Evolutionary conservation across 306 rosid species (phyloP).

Genomic region (Lotus japonicus): DNA sequence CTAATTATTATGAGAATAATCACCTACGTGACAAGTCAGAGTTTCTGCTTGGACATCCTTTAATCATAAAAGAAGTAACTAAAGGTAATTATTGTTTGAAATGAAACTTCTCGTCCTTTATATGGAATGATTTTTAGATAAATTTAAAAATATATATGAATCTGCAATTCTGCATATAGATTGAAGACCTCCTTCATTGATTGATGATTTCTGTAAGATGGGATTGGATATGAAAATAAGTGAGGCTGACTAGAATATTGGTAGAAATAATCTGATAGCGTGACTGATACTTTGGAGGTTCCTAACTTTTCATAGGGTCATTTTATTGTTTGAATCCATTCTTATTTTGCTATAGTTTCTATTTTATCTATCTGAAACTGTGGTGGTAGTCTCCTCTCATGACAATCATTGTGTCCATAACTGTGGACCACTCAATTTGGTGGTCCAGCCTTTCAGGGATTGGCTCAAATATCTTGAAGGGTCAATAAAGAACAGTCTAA

Average conservation of each 20-base stretch:
- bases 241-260: too few relatives aligned
- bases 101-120: background rate
- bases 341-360: background rate
- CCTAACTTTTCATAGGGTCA: too few relatives aligned
- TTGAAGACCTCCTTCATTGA: background rate
- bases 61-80: constrained; percentile 34
- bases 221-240: too few relatives aligned
- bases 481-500: background rate
- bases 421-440: background rate
- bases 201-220: too few relatives aligned
- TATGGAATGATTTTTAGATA: background rate
- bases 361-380: background rate
- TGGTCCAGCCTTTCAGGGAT: background rate
- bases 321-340: too few relatives aligned
- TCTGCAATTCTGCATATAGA: background rate
- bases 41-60: constrained; percentile 39
- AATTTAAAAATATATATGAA: background rate
- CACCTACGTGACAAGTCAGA: constrained; percentile 27
- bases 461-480: background rate
- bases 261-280: too few relatives aligned
- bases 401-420: background rate
- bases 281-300: too few relatives aligned
- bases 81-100: constrained; percentile 31
- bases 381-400: background rate
- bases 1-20: constrained; percentile 25